Evolutionary conservation across 2,329 filamentous ascomycete species (phyloP).

Genomic region (Berkeleyomyces basicola): DNA sequence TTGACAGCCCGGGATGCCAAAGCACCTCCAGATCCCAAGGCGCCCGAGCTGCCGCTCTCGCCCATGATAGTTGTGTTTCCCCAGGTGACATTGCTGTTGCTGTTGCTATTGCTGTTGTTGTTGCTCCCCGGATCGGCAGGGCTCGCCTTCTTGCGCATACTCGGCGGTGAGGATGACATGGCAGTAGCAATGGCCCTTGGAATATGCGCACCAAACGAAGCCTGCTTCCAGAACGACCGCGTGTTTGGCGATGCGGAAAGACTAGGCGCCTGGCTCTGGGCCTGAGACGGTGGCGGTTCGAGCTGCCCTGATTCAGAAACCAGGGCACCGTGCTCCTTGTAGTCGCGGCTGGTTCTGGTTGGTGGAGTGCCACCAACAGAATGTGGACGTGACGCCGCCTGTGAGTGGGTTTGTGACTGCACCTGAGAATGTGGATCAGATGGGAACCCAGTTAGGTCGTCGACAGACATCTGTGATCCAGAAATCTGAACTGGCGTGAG

Average conservation of each 20-base stretch:
- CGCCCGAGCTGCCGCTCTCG: constrained; percentile 24
- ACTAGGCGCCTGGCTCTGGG: constrained; percentile 19
- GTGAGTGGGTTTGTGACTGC: constrained; percentile 9
- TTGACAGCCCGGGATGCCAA: constrained; percentile 25
- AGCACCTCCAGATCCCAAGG: constrained; percentile 17
- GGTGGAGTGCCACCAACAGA: constrained; percentile 40
- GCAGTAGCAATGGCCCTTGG: constrained; percentile 16
- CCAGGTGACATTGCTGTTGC: constrained; percentile 28
- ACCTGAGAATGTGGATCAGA: constrained; percentile 36
- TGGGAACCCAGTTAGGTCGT: constrained; percentile 18
- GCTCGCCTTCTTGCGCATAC: constrained; percentile 35
- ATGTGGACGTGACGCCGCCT: constrained; percentile 3
- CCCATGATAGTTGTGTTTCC: constrained; percentile 29
- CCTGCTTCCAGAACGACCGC: constrained; percentile 31
- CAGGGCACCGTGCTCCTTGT: constrained; percentile 14
- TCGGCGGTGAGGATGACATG: constrained; percentile 28
- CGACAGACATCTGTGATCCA: constrained; percentile 41
- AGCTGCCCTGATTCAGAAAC: constrained; percentile 25
- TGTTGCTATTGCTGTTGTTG: constrained; percentile 27
- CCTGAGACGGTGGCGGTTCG: constrained; percentile 23
- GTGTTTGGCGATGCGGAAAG: constrained; percentile 44
- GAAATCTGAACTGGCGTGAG: constrained; percentile 38
- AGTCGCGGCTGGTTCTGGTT: constrained; percentile 29
- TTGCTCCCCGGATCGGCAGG: constrained; percentile 44
- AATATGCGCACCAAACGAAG: constrained; percentile 35